Conservation (phyloP, 257 asterid genomes). For the Cynanchum wilfordii region DNA sequence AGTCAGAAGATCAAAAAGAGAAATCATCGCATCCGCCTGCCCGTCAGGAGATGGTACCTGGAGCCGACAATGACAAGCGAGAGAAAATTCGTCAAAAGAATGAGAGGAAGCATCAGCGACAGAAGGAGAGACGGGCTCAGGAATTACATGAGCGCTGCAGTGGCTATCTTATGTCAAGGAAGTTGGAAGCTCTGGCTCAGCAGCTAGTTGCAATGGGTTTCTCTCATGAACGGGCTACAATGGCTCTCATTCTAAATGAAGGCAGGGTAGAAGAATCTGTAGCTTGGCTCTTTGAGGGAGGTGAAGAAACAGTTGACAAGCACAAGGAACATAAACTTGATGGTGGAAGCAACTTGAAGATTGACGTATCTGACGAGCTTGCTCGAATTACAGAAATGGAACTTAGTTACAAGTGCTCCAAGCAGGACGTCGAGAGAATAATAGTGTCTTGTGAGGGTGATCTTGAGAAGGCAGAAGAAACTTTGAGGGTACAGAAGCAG, state of each 20-base stretch:
- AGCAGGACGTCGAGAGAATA: constrained; percentile 89
- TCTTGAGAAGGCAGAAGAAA: constrained; percentile 79
- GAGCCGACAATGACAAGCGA: constrained; percentile 65
- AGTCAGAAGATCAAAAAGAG: constrained; percentile 76
- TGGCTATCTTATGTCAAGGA: constrained; percentile 77
- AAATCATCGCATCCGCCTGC: constrained; percentile 32
- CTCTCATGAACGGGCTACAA: constrained; percentile 80
- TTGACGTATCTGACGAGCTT: constrained; percentile 89
- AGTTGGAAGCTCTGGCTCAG: constrained; percentile 69
- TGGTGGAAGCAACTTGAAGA: constrained; percentile 65
- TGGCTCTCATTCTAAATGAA: constrained; percentile 92
- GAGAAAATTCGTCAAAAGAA: constrained; percentile 77
- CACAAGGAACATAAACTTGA: constrained; percentile 45
- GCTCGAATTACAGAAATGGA: constrained; percentile 67
- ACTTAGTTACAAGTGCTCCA: constrained; percentile 58
- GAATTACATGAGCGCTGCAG: constrained; percentile 70
- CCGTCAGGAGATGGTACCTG: constrained; percentile 46
- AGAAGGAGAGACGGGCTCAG: constrained; percentile 78
- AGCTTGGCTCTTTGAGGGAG: constrained; percentile 67
- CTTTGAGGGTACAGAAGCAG: constrained; percentile 62
- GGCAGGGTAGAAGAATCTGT: constrained; percentile 93
- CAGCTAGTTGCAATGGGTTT: constrained; percentile 97
- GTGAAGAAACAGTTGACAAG: constrained; percentile 49
- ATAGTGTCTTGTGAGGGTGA: constrained; percentile 85
- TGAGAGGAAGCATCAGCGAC: constrained; percentile 80